Percentiles rank a stretch among this genome's conserved stretches.
These are phyloP conservation scores for Talaromyces thailandensis DNA, from an alignment of 495 filamentous ascomycete species.

Conservation along the genomic window DNA sequence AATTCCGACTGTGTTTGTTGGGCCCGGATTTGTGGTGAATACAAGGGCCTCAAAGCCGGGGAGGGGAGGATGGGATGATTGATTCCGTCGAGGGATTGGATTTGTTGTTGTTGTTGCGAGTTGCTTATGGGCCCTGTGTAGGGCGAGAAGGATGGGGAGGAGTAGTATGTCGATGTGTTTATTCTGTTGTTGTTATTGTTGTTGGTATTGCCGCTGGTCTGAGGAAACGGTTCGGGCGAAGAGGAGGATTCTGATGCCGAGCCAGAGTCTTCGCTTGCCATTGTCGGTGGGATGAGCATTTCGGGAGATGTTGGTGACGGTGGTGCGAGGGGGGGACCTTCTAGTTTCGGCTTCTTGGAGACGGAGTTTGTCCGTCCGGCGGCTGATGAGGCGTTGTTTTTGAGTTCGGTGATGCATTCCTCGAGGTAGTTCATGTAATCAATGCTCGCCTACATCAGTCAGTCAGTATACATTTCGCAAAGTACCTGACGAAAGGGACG, in stretches of 20 bases:
- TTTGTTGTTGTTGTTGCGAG: slow-evolving; percentile 7
- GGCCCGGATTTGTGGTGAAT: slow-evolving; percentile 9
- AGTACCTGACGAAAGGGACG: slow-evolving; percentile 9
- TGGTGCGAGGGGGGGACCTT: slow-evolving; percentile 11
- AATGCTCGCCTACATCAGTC: slow-evolving; percentile 70
- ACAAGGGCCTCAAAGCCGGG: slow-evolving; percentile 28
- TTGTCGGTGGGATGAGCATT: slow-evolving; percentile 12
- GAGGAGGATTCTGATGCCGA: slow-evolving; percentile 22
- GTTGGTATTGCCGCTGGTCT: not conserved
- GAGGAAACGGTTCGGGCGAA: slow-evolving; percentile 26
- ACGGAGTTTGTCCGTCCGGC: not conserved
- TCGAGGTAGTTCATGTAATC: slow-evolving; percentile 95
- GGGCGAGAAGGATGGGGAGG: slow-evolving; percentile 32
- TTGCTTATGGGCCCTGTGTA: slow-evolving; percentile 4
- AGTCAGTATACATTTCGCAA: not conserved
- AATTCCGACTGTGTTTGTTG: not conserved
- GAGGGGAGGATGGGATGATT: slow-evolving; percentile 31
- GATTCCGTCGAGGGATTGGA: slow-evolving; percentile 20
- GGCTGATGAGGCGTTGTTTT: slow-evolving; percentile 38
- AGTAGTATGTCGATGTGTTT: slow-evolving; percentile 15
- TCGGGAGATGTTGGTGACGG: slow-evolving; percentile 32
- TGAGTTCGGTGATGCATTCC: slow-evolving; percentile 75
- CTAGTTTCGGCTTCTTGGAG: not conserved
- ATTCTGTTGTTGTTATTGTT: not conserved
- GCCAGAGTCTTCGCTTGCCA: slow-evolving; percentile 4